Base-by-base conservation (phyloP, 2,329 filamentous ascomycete species). In the Aspergillus sp. region DNA sequence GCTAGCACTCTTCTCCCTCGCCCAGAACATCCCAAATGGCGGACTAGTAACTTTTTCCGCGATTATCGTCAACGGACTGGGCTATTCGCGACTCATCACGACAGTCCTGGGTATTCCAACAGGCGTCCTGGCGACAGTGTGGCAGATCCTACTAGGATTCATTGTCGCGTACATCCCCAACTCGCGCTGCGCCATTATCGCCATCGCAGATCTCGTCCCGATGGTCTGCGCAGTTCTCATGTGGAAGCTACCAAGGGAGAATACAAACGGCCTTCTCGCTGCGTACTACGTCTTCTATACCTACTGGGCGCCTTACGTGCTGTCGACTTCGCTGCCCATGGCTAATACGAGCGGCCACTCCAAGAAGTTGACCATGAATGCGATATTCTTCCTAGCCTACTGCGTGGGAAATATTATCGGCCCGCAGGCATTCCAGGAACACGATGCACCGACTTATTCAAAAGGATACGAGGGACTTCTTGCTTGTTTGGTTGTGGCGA, bases 381-480 rank as follows among this genome's bases (percentile, higher is more conserved):
- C 51, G 5, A 41, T 55, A 0, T 54, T 58, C 6, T 55, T 55
- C 27, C 19, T 58, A 6, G 40, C 39, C 9, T 55, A 55, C 27
- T 54, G 73, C 35, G 64, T 74, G 2, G 77, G 76, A 1, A 79
- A 79, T 45, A 76, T 80, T n/a, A 70, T 79, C n/a, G 77, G 76
- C 0, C 77, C 78, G 7, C 78, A 80, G 57, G 76, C 76, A 0
- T 80, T 80, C 54, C 69, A 75, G 48, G 67, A 68, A 0, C 66
- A 66, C 6, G 71, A 80, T 60, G 55, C 55, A 5, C 54, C 54
- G n/a, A 48, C 15, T 9, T 56, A 56, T 23, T 40, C 37, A 4
- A 24, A 37, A 14, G 54, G 54, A 7, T 51, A 50, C 2, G 35
- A 40, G 2, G 54, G 46, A 2, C 14, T 56, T 15, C 39, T 56